Evolutionary conservation across 345 rosid species (phyloP), one percentile per base, ranked within the genome.

Genomic region (Citrus medica): DNA sequence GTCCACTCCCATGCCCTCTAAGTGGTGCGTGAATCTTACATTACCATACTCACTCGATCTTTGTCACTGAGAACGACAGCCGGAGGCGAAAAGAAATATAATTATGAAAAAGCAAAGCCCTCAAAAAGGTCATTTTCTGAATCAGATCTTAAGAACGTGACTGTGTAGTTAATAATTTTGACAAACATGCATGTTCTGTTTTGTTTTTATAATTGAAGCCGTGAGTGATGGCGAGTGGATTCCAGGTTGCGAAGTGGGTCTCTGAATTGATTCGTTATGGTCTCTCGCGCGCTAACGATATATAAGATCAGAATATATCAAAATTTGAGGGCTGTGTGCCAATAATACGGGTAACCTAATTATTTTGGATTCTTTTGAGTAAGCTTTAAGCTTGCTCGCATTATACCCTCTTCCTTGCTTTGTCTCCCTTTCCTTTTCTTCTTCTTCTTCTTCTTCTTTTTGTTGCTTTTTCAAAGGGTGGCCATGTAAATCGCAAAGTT

Each of bases 151-250:
- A 13, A 65, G 69, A 72, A 77, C 46, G 37, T 76, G 73, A 28
- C 55, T 5, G 4, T 7, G 62, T 35, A 73, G 74, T 73, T 35
- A 77, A 77, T 80, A 69, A 83, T 71, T 71, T 53, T 32, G 76
- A 62, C 40, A 53, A 37, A 58, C 58, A 59, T 37, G 56, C 58
- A 59, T 37, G 48, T 32, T 40, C 7, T 19, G 8, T 28, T 30
- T 22, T 24, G 4, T 38, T 58, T n/a, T 2, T 32, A 48, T 42
- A 73, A 82, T 79, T 33, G 77, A 80, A 72, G 79, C 65, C 79
- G 81, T 59, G 75, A 82, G 84, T 85, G 77, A 79, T 55, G 75
- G 75, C 58, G 40, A 75, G 78, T 83, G 85, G 83, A 74, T 4
- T 79, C 77, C 83, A 78, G 81, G 69, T 59, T 60, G 64, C 42